These are phyloP conservation scores for Nitzschia palea DNA, from an alignment of 108 stramenopile genomes.

Conservation along the genomic window DNA sequence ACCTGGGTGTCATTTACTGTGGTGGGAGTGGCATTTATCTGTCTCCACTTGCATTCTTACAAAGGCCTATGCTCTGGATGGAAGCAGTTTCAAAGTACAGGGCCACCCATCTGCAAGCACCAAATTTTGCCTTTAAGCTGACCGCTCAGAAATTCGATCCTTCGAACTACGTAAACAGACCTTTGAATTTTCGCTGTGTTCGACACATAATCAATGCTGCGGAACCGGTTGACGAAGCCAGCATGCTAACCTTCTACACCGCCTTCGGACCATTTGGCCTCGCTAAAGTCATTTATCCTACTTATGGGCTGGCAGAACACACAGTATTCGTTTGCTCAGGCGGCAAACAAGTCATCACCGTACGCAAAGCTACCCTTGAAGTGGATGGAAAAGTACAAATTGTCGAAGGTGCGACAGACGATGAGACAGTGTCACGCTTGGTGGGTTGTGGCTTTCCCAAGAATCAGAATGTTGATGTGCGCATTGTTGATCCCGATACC, in stretches of 20 bases:
- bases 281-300: constrained; percentile 77
- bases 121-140: constrained; percentile 97
- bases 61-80: constrained; percentile 94
- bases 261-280: constrained; percentile 82
- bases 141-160: constrained; percentile 85
- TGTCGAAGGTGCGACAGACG: constrained; percentile 10
- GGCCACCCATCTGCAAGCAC: constrained; percentile 97
- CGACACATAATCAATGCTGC: constrained; percentile 96
- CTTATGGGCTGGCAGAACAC: constrained; percentile 98
- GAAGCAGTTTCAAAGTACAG: constrained; percentile 72
- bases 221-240: constrained; percentile 86
- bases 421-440: constrained; percentile 38
- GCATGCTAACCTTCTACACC: constrained; percentile 77
- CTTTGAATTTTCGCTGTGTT: constrained; percentile 81
- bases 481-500: constrained; percentile 74
- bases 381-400: constrained; percentile 56
- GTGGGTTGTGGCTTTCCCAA: constrained; percentile 86
- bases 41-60: constrained; percentile 93
- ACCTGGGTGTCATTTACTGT: constrained; percentile 92
- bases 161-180: constrained; percentile 36
- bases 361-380: constrained; percentile 67
- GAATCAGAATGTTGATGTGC: constrained; percentile 69
- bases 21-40: constrained; percentile 96
- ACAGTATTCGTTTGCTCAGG: constrained; percentile 96
- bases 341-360: constrained; percentile 70